Evolutionary conservation across 2,329 filamentous ascomycete species (phyloP), one percentile per base, ranked within the genome.

Genomic region (Fusarium udum): DNA sequence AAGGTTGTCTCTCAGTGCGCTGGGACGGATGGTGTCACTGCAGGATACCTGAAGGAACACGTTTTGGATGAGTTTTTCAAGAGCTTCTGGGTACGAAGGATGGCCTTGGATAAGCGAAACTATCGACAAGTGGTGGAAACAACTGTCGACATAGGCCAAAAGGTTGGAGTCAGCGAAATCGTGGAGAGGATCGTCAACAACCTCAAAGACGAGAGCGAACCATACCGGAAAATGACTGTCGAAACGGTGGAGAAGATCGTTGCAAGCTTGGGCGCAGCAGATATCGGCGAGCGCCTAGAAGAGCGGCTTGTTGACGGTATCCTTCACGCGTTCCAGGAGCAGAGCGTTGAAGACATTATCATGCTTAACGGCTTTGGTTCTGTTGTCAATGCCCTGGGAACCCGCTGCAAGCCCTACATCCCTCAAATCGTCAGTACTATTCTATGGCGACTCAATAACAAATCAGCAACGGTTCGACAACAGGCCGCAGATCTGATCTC

Each of bases 141-240:
- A 1, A 99, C 96, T 0, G 95, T 98, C 20, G 96, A 99, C 78
- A 90, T 99, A 55, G 95, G 95, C 61, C 95, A 98, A 81, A 99
- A 99, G 83, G 95, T 98, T n/a, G 96, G 96, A 46, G 95, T 95
- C 61, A 92, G 95, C 75, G 95, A 98, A 85, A 98, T 99, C 67
- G 87, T 98, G 8, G 94, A 98, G 82, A 89, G 95, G 52, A 93
- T 98, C 65, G 96, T 98, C 59, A 93, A 91, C 84, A 98, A 99
- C 80, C 89, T 99, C 75, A 99, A 99, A 83, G 96, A 99, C 79
- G 96, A 99, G 83, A 98, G 93, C 81, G 96, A 99, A 81, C 92
- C 95, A 2, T 99, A 99, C 83, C 92, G 96, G 56, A 98, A 98
- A 87, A 99, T 99, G 96, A 98, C 96, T 0, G 93, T 99, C 39